phyloP scores from a whole-genome alignment of 805 yeast species.

The Ogataea paraovalis region DNA sequence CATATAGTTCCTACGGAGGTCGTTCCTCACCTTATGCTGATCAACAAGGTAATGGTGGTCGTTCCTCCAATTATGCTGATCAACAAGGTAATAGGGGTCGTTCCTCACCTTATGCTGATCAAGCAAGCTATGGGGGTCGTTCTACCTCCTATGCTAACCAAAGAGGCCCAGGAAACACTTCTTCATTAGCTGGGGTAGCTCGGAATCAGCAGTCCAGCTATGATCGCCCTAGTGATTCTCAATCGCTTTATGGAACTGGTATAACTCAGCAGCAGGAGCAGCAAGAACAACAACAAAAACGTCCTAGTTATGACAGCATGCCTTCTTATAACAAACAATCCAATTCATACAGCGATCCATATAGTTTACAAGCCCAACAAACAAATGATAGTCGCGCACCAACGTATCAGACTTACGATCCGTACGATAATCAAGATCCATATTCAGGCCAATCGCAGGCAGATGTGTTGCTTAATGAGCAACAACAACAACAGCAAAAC shows the following conservation, averaged over 20 bases:
- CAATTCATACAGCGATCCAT: slow-evolving; percentile 1
- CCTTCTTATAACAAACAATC: not conserved
- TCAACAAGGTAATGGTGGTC: not conserved
- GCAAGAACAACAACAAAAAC: slow-evolving; percentile 4
- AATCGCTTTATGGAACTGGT: not conserved
- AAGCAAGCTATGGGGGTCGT: no score
- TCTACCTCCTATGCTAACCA: no score
- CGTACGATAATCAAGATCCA: slow-evolving; percentile 9
- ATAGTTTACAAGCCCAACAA: not conserved
- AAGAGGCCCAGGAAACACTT: no score
- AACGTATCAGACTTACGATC: slow-evolving; percentile 22
- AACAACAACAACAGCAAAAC: slow-evolving; percentile 1
- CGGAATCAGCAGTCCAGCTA: not conserved
- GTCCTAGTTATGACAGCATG: not conserved
- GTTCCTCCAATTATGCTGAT: not conserved
- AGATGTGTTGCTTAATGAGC: not conserved
- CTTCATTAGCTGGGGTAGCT: not conserved
- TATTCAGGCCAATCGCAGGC: not conserved
- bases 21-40: not conserved
- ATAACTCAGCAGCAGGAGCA: slow-evolving; percentile 6
- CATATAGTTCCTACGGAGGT: not conserved
- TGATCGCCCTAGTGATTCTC: no score
- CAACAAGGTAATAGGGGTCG: not conserved
- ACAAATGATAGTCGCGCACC: slow-evolving; percentile 10
- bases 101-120: not conserved